These are phyloP conservation scores for Xylaria digitata DNA, from an alignment of 2,329 filamentous ascomycete genomes.

Conservation along the genomic window DNA sequence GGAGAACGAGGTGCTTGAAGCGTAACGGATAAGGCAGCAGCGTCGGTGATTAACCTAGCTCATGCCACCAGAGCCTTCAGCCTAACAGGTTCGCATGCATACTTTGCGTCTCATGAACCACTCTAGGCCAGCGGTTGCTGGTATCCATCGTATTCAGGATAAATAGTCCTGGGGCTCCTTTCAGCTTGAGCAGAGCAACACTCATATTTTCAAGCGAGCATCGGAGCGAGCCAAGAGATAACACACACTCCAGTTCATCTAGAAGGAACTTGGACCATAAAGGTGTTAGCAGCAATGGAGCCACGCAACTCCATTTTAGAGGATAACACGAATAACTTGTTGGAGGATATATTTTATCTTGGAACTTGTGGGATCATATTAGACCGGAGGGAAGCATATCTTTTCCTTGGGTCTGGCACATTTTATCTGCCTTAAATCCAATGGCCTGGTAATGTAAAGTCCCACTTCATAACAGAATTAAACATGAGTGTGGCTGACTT, in stretches of 20 bases:
- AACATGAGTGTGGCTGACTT: conserved; percentile 3
- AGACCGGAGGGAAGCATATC: conserved; percentile 6
- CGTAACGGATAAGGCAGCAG: conserved; percentile 44
- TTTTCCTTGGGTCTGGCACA: conserved; percentile 18
- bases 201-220: background rate
- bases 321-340: conserved; percentile 3
- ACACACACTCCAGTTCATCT: conserved; percentile 1
- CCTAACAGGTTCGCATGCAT: conserved; percentile 36
- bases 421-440: conserved; percentile 18
- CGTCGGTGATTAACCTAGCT: conserved; percentile 34
- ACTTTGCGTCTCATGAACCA: conserved; percentile 23
- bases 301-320: conserved; percentile 2
- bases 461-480: conserved; percentile 3
- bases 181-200: conserved; percentile 1
- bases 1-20: conserved; percentile 70
- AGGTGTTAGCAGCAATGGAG: conserved; percentile 10
- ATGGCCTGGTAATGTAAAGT: conserved; percentile 20
- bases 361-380: conserved; percentile 14
- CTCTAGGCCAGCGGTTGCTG: conserved; percentile 35
- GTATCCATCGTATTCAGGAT: conserved; percentile 36
- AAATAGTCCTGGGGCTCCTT: conserved; percentile 38
- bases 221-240: conserved; percentile 3
- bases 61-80: conserved; percentile 28
- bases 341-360: conserved; percentile 20
- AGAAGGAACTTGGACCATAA: conserved; percentile 4